These are phyloP conservation scores for Cotoneaster glaucophyllus DNA, from an alignment of 306 rosid genomes.

Conservation along the genomic window DNA sequence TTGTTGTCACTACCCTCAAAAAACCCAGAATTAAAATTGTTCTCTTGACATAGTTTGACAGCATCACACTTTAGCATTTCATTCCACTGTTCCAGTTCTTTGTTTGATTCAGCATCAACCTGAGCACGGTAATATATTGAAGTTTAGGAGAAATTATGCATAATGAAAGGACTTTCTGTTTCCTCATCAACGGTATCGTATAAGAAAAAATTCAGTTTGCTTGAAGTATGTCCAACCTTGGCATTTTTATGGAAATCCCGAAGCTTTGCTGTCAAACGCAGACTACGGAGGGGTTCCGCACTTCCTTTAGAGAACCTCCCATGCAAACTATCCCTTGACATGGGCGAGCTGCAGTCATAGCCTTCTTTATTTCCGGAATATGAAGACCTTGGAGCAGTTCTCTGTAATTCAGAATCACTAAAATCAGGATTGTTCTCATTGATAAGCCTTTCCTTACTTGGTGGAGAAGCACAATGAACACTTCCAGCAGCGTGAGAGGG, in stretches of 20 bases:
- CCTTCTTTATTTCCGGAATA: slow-evolving; percentile 52
- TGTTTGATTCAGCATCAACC: slow-evolving; percentile 83
- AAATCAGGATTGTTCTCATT: slow-evolving; percentile 58
- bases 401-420: slow-evolving; percentile 59
- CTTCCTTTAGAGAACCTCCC: slow-evolving; percentile 67
- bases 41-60: slow-evolving; percentile 80
- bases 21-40: slow-evolving; percentile 84
- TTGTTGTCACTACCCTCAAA: slow-evolving; percentile 88
- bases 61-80: slow-evolving; percentile 90
- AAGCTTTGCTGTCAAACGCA: slow-evolving; percentile 83
- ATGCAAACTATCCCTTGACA: slow-evolving; percentile 64
- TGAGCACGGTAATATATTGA: slow-evolving; percentile 22
- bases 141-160: background rate
- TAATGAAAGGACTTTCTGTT: background rate
- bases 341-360: slow-evolving; percentile 46
- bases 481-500: slow-evolving; percentile 39
- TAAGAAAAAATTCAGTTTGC: background rate
- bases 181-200: background rate
- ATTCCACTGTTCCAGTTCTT: slow-evolving; percentile 95
- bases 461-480: slow-evolving; percentile 36
- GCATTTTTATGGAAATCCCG: slow-evolving; percentile 85
- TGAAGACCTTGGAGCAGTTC: slow-evolving; percentile 47
- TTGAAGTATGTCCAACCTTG: slow-evolving; percentile 48
- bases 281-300: slow-evolving; percentile 64
- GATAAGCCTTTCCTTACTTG: slow-evolving; percentile 47